Base-by-base conservation (phyloP, 2,329 filamentous ascomycete genomes). In the Alternaria burnsii region DNA sequence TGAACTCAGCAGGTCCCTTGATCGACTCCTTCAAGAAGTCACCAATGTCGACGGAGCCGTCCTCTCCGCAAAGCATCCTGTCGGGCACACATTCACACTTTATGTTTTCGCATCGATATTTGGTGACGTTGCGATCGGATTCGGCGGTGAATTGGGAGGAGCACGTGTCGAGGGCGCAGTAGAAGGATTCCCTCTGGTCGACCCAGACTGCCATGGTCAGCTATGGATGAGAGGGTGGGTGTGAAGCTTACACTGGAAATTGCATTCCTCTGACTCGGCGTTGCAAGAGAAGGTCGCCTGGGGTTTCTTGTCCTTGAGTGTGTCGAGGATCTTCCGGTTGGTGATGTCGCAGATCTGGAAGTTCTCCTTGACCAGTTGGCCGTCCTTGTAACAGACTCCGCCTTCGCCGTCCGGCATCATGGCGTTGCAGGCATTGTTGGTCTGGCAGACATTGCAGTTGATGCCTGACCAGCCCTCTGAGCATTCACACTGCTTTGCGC, bases 291-390 rank as follows among this genome's bases (percentile, higher is more conserved):
- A 99, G 1, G 95, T 99, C 24, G 96, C 95, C 78, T 99, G 91
- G 0, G 95, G 94, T 59, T 92, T 91, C 79, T 93, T 88, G 44
- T 91, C 89, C 71, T 93, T 91, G 50, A 99, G 85, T 74, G 94
- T 89, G 63, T 94, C 89, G 56, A 94, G 84, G 73, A 99, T 99
- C 83, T 97, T 95, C 78, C 88, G 87, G 82, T 99, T 99, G 57
- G 94, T 98, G 67, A 99, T 95, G 78, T 96, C 92, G 81, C 95
- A 99, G 82, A 97, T 95, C 81, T 99, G 96, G 81, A 93, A 94
- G 82, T 98, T 99, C 80, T 96, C 89, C 71, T 95, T 93, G 65
- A 98, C 90, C 11, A 96, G 90, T 68, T 97, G 88, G 46, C 94
- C 94, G 69, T 94, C 90, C 73, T 92, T 90, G 77, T 97, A 98